Conservation (phyloP, 768 basidiomycete species). For the Lentinula sp. region DNA sequence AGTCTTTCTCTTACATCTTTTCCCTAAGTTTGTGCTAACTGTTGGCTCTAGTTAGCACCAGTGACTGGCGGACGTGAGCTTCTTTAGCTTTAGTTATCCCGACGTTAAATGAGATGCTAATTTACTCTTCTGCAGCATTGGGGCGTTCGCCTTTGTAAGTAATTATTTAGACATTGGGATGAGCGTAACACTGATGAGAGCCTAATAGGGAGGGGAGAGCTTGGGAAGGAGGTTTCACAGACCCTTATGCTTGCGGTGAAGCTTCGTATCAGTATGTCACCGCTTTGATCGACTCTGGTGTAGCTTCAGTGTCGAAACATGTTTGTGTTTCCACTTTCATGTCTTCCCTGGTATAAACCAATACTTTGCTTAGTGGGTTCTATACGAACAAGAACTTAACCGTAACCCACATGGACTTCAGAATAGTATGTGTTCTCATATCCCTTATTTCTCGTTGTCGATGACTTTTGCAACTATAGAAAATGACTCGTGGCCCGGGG, state of each 20-base stretch:
- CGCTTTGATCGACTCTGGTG: conserved; percentile 31
- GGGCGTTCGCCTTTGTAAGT: neutral
- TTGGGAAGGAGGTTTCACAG: conserved; percentile 32
- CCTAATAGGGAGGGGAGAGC: neutral
- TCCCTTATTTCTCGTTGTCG: too few relatives aligned
- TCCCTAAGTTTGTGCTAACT: too few relatives aligned
- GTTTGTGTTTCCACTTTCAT: conserved; percentile 7
- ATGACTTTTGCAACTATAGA: neutral
- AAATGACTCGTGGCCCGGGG: neutral
- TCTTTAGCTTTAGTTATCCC: neutral
- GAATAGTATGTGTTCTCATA: neutral
- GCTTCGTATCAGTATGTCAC: conserved; percentile 31
- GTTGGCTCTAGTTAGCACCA: conserved; percentile 12
- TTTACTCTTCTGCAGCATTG: neutral
- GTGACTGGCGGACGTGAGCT: conserved; percentile 19
- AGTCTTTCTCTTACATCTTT: neutral
- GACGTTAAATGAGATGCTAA: too few relatives aligned
- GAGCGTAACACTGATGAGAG: too few relatives aligned
- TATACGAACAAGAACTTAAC: conserved; percentile 17
- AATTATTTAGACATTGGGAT: neutral
- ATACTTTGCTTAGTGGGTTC: conserved; percentile 6
- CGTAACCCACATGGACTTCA: conserved; percentile 6
- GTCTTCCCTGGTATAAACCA: neutral
- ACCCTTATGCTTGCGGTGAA: conserved; percentile 21
- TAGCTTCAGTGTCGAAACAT: conserved; percentile 33